Conservation (phyloP, 345 rosid genomes). For the Populus alba region DNA sequence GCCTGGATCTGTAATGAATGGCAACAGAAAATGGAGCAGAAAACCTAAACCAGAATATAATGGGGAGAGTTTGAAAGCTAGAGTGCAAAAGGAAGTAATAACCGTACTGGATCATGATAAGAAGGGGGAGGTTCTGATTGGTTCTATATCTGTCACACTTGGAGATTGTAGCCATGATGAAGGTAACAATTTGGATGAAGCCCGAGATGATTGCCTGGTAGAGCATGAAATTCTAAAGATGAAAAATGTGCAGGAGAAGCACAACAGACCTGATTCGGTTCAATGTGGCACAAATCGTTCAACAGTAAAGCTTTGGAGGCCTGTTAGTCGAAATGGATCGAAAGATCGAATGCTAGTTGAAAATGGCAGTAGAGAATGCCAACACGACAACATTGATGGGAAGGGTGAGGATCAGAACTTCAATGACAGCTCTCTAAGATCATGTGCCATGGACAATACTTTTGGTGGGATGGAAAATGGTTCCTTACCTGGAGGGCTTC, state of each 20-base stretch:
- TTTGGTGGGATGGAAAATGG: conserved; percentile 14
- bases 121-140: conserved; percentile 63
- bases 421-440: conserved; percentile 21
- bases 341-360: conserved; percentile 19
- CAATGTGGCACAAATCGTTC: conserved; percentile 25
- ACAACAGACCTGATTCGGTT: conserved; percentile 26
- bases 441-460: conserved; percentile 3
- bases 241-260: conserved; percentile 38
- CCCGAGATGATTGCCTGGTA: conserved; percentile 29
- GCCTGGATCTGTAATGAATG: conserved; percentile 34
- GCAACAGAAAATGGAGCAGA: conserved; percentile 72
- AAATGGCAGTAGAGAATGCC: conserved; percentile 26
- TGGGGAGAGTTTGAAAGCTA: conserved; percentile 31
- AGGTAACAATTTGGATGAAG: conserved; percentile 29
- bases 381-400: conserved; percentile 9
- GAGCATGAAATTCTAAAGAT: conserved; percentile 46
- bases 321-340: conserved; percentile 39
- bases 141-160: conserved; percentile 72
- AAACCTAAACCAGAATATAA: conserved; percentile 51
- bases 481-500: conserved; percentile 1
- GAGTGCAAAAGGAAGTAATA: conserved; percentile 42
- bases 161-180: conserved; percentile 38
- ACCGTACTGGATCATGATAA: conserved; percentile 44
- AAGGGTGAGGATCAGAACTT: conserved; percentile 18
- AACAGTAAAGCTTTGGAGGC: conserved; percentile 45